Percentiles rank a stretch among this genome's conserved stretches.
Evolutionary conservation across 2,329 filamentous ascomycete genomes (phyloP).

Genomic region (Diaporthe longicolla): DNA sequence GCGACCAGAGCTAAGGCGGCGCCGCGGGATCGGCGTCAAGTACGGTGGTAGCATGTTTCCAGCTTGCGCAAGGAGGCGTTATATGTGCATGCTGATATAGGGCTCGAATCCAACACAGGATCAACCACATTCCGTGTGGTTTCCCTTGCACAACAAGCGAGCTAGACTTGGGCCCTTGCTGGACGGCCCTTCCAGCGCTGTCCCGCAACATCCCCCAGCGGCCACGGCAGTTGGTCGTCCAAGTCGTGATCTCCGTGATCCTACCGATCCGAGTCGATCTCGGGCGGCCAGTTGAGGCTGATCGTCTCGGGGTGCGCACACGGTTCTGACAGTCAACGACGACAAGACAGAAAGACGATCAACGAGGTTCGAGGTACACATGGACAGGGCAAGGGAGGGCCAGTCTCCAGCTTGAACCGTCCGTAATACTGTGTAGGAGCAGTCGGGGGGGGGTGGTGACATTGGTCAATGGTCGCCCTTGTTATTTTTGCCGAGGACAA

Average conservation of each 20-base stretch:
- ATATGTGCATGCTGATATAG: conserved; percentile 25
- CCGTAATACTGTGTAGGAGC: background rate
- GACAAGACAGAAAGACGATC: background rate
- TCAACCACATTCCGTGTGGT: background rate
- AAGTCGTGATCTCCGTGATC: conserved; percentile 27
- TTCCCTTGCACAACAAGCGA: background rate
- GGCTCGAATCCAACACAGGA: conserved; percentile 13
- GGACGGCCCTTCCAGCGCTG: background rate
- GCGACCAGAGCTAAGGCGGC: conserved; percentile 48
- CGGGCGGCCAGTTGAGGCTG: conserved; percentile 18
- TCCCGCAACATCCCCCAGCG: background rate
- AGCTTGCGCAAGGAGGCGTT: conserved; percentile 40
- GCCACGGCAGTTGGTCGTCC: conserved; percentile 13
- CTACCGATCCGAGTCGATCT: conserved; percentile 35
- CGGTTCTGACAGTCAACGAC: background rate
- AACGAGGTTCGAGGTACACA: too few species aligned
- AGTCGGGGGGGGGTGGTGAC: background rate
- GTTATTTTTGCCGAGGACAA: background rate
- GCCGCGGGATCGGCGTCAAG: conserved; percentile 49
- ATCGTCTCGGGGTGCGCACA: conserved; percentile 10
- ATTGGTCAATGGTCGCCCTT: background rate
- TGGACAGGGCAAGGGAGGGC: background rate
- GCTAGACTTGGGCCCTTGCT: conserved; percentile 1
- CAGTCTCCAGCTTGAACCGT: background rate
- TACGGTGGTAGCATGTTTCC: conserved; percentile 48